Base-by-base conservation (phyloP, 2,329 filamentous ascomycete genomes). In the Fusarium paranaense region DNA sequence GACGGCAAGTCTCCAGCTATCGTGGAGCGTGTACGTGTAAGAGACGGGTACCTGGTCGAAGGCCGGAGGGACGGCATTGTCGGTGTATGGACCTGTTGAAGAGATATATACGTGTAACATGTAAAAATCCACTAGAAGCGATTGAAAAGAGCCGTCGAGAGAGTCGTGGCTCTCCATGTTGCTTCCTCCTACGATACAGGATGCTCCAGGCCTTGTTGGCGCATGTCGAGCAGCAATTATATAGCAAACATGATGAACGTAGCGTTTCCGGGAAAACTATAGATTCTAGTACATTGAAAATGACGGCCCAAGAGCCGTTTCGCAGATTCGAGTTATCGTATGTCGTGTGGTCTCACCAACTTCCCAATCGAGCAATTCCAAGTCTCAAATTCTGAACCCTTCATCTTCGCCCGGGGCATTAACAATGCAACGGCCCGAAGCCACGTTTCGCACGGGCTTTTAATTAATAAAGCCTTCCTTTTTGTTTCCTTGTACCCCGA, bases 1-100 rank as follows among this genome's bases (percentile, higher is more conserved):
- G 89, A 91, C 66, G 90, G 89, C 14, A 91, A 90, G 76, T 87
- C 86, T 65, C 89, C 92, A 8, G 89, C 91, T 16, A 87, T 92
- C 66, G 92, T 99, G 22, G 95, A 98, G 84, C 91, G 90, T 69
- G 96, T 98, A 67, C 90, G 95, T 74, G 92, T 98, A 80, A 95
- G 94, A 83, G 97, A 99, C 79, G 97, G 97, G 1, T 99, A 98
- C 84, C 86, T 98, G 80, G 90, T 97, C 3, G 97, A 98, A 83
- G 97, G 97, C 40, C 90, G 97, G 74, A 91, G 90, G 78, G 94
- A 98, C 80, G 97, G 97, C 64, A 90, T 93, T 63, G 92, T 99
- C 33, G 97, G 95, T 42, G 93, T 97, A 60, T 99, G 97, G 97
- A 93, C 92, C 66, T 96, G 94, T 78, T 89, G 83, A 72, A 27